Percentiles rank a stretch among this genome's conserved stretches.
Evolutionary conservation across 1,284 basidiomycete genomes (phyloP).

Genomic region (Ustilago vetiveriae): DNA sequence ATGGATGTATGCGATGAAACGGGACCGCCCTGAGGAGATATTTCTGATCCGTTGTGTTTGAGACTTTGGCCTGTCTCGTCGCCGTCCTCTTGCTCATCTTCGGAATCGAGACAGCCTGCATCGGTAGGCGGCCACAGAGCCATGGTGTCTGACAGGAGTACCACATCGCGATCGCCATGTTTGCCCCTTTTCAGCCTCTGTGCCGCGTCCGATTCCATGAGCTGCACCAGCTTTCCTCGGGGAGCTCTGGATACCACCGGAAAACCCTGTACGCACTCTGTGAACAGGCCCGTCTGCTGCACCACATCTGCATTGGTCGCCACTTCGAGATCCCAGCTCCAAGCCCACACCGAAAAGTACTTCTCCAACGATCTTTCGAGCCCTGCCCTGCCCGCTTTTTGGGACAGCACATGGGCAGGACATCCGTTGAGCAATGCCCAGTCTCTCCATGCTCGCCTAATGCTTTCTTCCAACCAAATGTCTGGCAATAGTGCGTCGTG

Average conservation of each 20-base stretch:
- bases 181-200: constrained; percentile 12
- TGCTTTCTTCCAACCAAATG: constrained; percentile 47
- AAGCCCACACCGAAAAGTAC: constrained; percentile 52
- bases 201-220: constrained; percentile 27
- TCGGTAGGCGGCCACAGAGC: constrained; percentile 43
- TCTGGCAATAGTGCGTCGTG: constrained; percentile 40
- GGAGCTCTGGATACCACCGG: constrained; percentile 36
- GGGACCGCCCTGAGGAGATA: too few species aligned
- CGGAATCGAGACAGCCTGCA: constrained; percentile 39
- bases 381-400: constrained; percentile 21
- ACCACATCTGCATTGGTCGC: constrained; percentile 22
- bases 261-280: constrained; percentile 28
- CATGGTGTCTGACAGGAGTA: constrained; percentile 31
- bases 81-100: constrained; percentile 12
- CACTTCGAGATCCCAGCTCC: constrained; percentile 51
- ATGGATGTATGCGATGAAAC: not conserved
- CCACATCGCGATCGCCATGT: constrained; percentile 24
- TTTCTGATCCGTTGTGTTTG: too few species aligned
- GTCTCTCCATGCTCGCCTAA: constrained; percentile 39
- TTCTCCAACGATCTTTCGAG: constrained; percentile 45
- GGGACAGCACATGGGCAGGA: constrained; percentile 27
- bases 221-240: constrained; percentile 13
- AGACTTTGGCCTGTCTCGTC: too few species aligned
- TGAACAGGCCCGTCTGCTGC: constrained; percentile 16
- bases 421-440: constrained; percentile 43